Evolutionary conservation across 257 asterid genomes (phyloP).

Genomic region (Fraxinus anomala): DNA sequence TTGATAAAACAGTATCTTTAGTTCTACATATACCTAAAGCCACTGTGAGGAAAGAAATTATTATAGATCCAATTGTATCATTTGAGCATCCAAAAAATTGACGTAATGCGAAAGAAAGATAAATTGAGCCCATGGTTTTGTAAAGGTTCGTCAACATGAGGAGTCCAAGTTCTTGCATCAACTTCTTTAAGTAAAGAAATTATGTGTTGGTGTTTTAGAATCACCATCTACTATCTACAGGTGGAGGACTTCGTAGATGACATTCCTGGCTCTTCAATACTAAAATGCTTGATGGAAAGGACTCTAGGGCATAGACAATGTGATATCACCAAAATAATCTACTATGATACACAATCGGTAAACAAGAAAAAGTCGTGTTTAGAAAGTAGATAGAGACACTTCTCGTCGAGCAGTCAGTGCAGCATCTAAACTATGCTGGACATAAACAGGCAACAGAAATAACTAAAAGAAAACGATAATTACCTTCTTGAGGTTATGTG

Average conservation of each 20-base stretch:
- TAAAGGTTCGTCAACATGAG: too few relatives aligned
- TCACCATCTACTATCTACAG: background rate
- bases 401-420: background rate
- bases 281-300: background rate
- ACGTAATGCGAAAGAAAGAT: too few relatives aligned
- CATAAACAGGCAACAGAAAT: too few relatives aligned
- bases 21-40: background rate
- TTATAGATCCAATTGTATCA: background rate
- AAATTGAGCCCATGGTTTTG: too few relatives aligned
- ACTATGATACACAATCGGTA: background rate
- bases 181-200: too few relatives aligned
- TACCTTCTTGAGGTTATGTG: too few relatives aligned
- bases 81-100: background rate
- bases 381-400: background rate
- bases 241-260: background rate
- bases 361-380: background rate
- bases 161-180: too few relatives aligned
- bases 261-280: background rate
- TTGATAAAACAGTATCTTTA: too few relatives aligned
- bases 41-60: background rate
- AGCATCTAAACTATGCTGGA: too few relatives aligned
- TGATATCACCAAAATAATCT: background rate
- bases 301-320: background rate
- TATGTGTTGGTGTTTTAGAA: background rate
- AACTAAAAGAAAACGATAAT: too few relatives aligned